These are phyloP conservation scores for Fusarium longipes DNA, from an alignment of 2,329 filamentous ascomycete genomes.

Conservation along the genomic window DNA sequence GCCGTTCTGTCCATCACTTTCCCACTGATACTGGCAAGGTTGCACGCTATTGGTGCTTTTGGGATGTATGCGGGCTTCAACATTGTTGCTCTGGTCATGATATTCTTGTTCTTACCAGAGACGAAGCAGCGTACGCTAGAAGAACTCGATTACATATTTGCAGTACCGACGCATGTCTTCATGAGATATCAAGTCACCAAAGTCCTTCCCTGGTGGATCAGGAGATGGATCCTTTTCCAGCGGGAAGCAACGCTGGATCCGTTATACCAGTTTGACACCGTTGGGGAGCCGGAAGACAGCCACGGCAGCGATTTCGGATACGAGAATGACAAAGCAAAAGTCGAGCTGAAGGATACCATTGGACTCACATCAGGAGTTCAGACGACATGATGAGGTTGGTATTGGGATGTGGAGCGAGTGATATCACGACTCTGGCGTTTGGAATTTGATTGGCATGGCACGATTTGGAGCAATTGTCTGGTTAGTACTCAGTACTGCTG, in stretches of 20 bases:
- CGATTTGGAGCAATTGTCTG: slow-evolving; percentile 24
- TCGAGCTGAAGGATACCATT: slow-evolving; percentile 54
- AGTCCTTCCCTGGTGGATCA: slow-evolving; percentile 70
- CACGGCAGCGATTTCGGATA: slow-evolving; percentile 48
- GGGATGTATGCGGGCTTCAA: slow-evolving; percentile 68
- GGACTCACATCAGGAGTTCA: slow-evolving; percentile 46
- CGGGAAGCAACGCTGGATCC: slow-evolving; percentile 56
- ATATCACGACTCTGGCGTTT: slow-evolving; percentile 31
- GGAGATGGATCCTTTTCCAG: slow-evolving; percentile 65
- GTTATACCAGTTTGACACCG: slow-evolving; percentile 55
- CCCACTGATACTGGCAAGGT: slow-evolving; percentile 63
- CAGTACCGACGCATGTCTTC: slow-evolving; percentile 68
- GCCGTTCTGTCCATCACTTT: slow-evolving; percentile 72
- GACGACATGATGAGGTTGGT: slow-evolving; percentile 16
- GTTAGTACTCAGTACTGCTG: slow-evolving; percentile 1
- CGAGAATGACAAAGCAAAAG: slow-evolving; percentile 54
- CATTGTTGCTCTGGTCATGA: slow-evolving; percentile 64
- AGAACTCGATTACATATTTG: slow-evolving; percentile 70
- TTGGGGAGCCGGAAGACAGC: slow-evolving; percentile 49
- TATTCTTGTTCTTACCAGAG: slow-evolving; percentile 68
- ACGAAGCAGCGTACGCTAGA: slow-evolving; percentile 67
- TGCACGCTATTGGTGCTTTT: slow-evolving; percentile 63
- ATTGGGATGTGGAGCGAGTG: slow-evolving; percentile 4
- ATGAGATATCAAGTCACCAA: slow-evolving; percentile 67
- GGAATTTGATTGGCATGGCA: slow-evolving; percentile 10